These are phyloP conservation scores for Beauveria varroae DNA, from an alignment of 2,329 filamentous ascomycete species.

Conservation along the genomic window DNA sequence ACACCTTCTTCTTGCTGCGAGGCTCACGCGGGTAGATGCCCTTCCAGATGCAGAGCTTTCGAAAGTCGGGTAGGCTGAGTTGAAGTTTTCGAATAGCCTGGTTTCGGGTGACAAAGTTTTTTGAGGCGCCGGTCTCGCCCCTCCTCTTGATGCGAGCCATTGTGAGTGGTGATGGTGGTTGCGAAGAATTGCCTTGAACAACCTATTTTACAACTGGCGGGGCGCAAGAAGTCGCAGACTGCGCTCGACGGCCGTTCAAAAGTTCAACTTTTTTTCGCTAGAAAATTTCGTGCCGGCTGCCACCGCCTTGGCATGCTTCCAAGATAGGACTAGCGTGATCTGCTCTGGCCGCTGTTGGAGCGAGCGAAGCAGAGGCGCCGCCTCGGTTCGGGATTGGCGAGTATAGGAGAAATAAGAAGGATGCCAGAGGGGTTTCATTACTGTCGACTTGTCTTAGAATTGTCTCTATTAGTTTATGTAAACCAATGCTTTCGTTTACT, in stretches of 20 bases:
- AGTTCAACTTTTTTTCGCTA: slow-evolving; percentile 16
- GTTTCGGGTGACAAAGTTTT: slow-evolving; percentile 96
- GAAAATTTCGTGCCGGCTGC: slow-evolving; percentile 8
- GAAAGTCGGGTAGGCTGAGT: slow-evolving; percentile 93
- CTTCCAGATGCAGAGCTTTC: slow-evolving; percentile 98
- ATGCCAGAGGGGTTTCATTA: too few species aligned
- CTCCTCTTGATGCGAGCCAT: slow-evolving; percentile 87
- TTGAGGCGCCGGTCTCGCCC: slow-evolving; percentile 84
- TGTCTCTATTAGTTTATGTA: too few species aligned
- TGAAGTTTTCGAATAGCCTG: slow-evolving; percentile 97
- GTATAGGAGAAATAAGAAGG: not conserved
- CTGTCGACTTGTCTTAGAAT: too few species aligned
- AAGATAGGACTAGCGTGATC: not conserved
- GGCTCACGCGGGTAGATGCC: slow-evolving; percentile 98
- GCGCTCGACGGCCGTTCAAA: slow-evolving; percentile 11
- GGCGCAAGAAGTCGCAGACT: slow-evolving; percentile 19
- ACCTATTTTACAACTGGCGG: slow-evolving; percentile 20
- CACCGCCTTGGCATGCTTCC: not conserved
- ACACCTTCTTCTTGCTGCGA: slow-evolving; percentile 92
- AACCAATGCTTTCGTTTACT: not conserved
- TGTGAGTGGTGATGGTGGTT: slow-evolving; percentile 11
- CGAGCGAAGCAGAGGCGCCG: not conserved
- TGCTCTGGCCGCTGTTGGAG: not conserved
- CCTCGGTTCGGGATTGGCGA: not conserved
- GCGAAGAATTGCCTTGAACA: slow-evolving; percentile 7